Percentiles rank a stretch among this genome's conserved stretches.
Evolutionary conservation across 2,329 filamentous ascomycete species (phyloP).

Genomic region (Colletotrichum sp.): DNA sequence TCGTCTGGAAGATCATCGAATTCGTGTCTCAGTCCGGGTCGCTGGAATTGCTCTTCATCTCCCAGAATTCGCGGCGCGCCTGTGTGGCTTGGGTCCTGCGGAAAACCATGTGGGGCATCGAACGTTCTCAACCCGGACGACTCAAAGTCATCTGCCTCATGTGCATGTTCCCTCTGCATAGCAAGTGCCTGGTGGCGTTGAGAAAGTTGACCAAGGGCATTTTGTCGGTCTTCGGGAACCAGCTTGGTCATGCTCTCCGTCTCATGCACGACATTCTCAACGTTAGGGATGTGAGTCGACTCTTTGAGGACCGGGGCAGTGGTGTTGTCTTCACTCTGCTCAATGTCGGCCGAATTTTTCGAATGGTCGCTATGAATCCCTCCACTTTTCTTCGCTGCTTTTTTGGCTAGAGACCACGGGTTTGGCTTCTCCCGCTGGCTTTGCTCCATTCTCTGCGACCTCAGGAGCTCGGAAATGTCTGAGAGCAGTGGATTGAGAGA

Average conservation of each 20-base stretch:
- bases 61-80: not conserved
- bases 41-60: slow-evolving; percentile 4
- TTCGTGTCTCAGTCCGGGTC: not conserved
- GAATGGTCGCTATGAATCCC: not conserved
- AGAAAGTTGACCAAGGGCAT: not conserved
- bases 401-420: slow-evolving; percentile 16
- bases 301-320: not conserved
- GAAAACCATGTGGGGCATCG: not conserved
- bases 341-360: not conserved
- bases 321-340: not conserved
- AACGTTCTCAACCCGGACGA: not conserved
- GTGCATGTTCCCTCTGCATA: not conserved
- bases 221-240: not conserved
- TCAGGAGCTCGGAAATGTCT: not conserved
- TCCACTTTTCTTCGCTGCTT: not conserved
- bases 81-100: not conserved
- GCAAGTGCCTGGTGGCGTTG: not conserved
- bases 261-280: not conserved
- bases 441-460: not conserved
- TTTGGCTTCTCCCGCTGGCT: slow-evolving; percentile 1
- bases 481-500: not conserved
- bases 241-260: not conserved
- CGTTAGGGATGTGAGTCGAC: not conserved
- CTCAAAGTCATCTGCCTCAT: not conserved
- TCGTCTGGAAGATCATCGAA: not conserved